Evolutionary conservation across 345 rosid genomes (phyloP).

Genomic region (Sisymbrium irio): DNA sequence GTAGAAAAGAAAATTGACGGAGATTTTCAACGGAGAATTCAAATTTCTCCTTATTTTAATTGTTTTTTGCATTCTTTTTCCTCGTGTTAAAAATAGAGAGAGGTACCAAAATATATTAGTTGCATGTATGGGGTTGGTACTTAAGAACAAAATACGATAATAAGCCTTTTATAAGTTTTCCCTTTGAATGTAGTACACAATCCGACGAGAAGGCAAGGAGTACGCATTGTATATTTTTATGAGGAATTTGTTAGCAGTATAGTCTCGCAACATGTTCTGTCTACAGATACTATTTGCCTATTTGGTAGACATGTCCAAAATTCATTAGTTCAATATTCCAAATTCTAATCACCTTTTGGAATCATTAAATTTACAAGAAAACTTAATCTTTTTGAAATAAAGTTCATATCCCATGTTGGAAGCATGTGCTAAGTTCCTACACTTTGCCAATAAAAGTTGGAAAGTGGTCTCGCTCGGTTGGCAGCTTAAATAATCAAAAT

Average conservation of each 20-base stretch:
- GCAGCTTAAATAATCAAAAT: slow-evolving; percentile 30
- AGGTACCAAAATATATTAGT: no score
- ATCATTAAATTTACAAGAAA: slow-evolving; percentile 14
- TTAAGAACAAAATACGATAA: not conserved
- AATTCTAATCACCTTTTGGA: slow-evolving; percentile 22
- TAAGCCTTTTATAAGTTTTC: not conserved
- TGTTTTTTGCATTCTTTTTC: no score
- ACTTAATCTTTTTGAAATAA: slow-evolving; percentile 23
- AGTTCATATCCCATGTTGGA: slow-evolving; percentile 34
- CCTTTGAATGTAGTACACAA: not conserved
- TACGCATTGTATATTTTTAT: not conserved
- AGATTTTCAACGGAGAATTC: not conserved
- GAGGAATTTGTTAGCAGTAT: not conserved
- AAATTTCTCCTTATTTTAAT: no score
- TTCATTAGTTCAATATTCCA: slow-evolving; percentile 1
- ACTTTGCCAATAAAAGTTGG: slow-evolving; percentile 29
- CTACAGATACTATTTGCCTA: not conserved
- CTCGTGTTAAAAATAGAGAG: not conserved
- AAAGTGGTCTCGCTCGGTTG: slow-evolving; percentile 37
- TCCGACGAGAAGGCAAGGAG: no score
- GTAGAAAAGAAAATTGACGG: not conserved
- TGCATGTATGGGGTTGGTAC: not conserved
- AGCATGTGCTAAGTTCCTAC: slow-evolving; percentile 31
- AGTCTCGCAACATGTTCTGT: not conserved
- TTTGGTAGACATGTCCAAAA: not conserved